Evolutionary conservation across 805 yeast genomes (phyloP), one percentile per base, ranked within the genome.

Genomic region (Myxozyma sirexii): DNA sequence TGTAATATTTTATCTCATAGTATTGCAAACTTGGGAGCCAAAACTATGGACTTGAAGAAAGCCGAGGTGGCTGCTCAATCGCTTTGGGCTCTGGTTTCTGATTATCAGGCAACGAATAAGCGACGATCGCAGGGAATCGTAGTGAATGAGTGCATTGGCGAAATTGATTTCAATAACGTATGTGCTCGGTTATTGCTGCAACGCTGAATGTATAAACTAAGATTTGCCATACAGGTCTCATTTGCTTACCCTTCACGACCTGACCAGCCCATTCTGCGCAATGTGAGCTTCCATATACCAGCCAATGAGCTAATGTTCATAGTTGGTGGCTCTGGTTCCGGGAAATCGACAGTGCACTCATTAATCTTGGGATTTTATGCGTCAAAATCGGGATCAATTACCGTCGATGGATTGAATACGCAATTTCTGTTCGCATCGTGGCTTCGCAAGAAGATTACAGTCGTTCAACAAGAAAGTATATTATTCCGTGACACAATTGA

Each of bases 301-400:
- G 71, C 81, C 0, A 78, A 81, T 0, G 65, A 74, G 33, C 69
- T 82, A 5, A 83, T 86, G 1, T 93, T 83, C 67, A 73, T 94
- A 3, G 82, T 94, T 43, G 99, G 99, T 0, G 79, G 80, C 61
- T 91, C 97, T 0, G 99, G 99, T 0, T 85, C 92, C 0, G 99
- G 99, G 0, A 94, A 94, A 71, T 93, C 98, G 0, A 87, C 98
- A 0, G 62, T 94, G 1, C 81, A 87, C 0, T 80, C 80, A 38
- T 71, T 94, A 1, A 67, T 94, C 0, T 70, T 87, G 56, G 81
- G 81, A 27, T 79, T 89, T 24, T 90, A 92, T 67, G 62, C 71
- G 0, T 74, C 78, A 0, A 65, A 72, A 3, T 57, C 70, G 0
- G 99, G 99, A 0, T 57, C 68, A 1, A 80, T 94, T 0, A 69